Percentiles rank a stretch among this genome's conserved stretches.
Evolutionary conservation across 1,284 basidiomycete genomes (phyloP).

Genomic region (Bondarzewia mesenterica): DNA sequence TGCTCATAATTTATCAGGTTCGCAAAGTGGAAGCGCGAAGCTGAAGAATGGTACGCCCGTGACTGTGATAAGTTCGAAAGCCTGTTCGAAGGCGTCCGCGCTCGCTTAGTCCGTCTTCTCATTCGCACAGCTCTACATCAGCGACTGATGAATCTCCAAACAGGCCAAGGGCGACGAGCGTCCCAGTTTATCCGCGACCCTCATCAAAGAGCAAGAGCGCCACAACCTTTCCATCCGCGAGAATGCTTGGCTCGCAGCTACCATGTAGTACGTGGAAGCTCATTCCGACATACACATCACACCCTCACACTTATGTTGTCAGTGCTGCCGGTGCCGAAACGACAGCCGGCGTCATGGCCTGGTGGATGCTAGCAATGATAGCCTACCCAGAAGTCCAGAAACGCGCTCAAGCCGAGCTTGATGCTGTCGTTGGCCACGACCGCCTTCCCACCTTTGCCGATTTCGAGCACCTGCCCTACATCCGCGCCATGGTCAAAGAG

Average conservation of each 20-base stretch:
- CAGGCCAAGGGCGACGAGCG: background rate
- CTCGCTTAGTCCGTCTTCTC: background rate
- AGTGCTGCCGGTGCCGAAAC: constrained; percentile 9
- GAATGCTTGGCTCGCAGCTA: constrained; percentile 4
- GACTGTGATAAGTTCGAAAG: constrained; percentile 5
- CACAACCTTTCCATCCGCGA: background rate
- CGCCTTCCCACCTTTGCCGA: constrained; percentile 10
- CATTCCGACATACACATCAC: background rate
- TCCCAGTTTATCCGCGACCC: background rate
- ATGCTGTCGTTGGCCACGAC: constrained; percentile 11
- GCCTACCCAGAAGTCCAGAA: constrained; percentile 9
- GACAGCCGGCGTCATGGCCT: constrained; percentile 4
- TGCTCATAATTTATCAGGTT: background rate
- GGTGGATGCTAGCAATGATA: constrained; percentile 13
- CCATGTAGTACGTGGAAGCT: constrained; percentile 5
- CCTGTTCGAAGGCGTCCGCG: constrained; percentile 1
- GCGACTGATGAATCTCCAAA: background rate
- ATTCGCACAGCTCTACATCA: background rate
- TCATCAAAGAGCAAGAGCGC: background rate
- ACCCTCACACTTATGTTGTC: background rate
- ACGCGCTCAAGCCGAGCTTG: constrained; percentile 13
- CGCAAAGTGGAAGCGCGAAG: constrained; percentile 7
- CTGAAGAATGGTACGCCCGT: constrained; percentile 3
- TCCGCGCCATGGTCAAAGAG: constrained; percentile 11
- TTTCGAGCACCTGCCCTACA: constrained; percentile 10